These are phyloP conservation scores for Penicillium coprophilum DNA, from an alignment of 495 filamentous ascomycete species.

Conservation along the genomic window DNA sequence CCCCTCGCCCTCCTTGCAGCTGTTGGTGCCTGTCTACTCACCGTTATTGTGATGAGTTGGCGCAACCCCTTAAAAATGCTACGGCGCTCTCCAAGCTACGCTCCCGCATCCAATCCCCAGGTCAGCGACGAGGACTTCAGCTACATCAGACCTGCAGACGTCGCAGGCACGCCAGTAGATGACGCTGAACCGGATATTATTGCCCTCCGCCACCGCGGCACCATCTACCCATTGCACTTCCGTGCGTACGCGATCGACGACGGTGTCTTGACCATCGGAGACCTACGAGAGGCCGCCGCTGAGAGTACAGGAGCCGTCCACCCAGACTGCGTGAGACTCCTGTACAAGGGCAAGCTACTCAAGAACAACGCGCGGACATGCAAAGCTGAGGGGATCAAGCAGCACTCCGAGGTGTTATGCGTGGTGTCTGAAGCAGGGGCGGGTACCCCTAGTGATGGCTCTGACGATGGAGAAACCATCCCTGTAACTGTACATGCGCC, in stretches of 20 bases:
- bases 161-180: conserved; percentile 44
- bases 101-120: conserved; percentile 50
- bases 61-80: conserved; percentile 57
- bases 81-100: conserved; percentile 48
- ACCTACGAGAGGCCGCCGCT: conserved; percentile 64
- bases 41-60: conserved; percentile 61
- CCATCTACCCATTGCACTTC: conserved; percentile 76
- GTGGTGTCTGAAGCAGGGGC: conserved; percentile 57
- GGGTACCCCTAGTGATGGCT: conserved; percentile 48
- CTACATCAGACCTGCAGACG: conserved; percentile 75
- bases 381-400: conserved; percentile 73
- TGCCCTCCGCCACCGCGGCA: conserved; percentile 67
- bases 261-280: conserved; percentile 65
- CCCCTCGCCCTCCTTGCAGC: conserved; percentile 24
- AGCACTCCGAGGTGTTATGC: conserved; percentile 73
- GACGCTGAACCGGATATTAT: conserved; percentile 72
- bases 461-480: conserved; percentile 32
- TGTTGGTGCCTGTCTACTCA: conserved; percentile 47
- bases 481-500: conserved; percentile 9
- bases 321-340: conserved; percentile 64
- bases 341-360: conserved; percentile 80
- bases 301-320: conserved; percentile 60
- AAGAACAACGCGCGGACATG: conserved; percentile 64
- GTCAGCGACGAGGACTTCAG: conserved; percentile 77
- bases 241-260: conserved; percentile 79